These are phyloP conservation scores for Wickerhamia fluorescens DNA, from an alignment of 805 yeast genomes.

Conservation along the genomic window DNA sequence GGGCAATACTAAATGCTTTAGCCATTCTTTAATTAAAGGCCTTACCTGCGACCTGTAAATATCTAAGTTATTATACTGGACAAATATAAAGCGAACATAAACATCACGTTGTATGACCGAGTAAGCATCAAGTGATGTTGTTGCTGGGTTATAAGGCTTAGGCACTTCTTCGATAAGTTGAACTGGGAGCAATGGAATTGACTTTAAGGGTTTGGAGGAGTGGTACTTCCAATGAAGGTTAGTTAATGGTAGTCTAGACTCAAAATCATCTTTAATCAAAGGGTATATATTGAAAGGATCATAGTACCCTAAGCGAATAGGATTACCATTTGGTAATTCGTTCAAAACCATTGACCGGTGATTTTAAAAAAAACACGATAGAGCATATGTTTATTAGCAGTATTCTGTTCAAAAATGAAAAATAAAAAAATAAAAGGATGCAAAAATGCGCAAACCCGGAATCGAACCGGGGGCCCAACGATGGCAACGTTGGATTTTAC, in stretches of 20 bases:
- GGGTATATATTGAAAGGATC: slow-evolving; percentile 66
- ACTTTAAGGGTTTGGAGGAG: slow-evolving; percentile 47
- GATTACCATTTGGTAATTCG: no score
- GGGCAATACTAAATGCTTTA: slow-evolving; percentile 34
- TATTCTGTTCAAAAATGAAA: no score
- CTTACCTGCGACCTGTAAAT: slow-evolving; percentile 73
- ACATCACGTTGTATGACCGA: not conserved
- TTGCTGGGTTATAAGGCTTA: slow-evolving; percentile 8
- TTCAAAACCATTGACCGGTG: no score
- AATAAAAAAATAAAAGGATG: not conserved
- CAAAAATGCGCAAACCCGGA: slow-evolving; percentile 2
- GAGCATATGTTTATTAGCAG: no score
- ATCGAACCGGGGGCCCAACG: slow-evolving; percentile 4
- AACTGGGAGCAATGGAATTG: slow-evolving; percentile 55
- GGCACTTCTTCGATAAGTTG: slow-evolving; percentile 54
- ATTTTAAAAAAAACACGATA: no score
- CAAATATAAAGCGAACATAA: slow-evolving; percentile 61
- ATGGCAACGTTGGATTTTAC: slow-evolving; percentile 4
- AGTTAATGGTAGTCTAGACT: slow-evolving; percentile 45
- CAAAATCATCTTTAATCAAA: slow-evolving; percentile 36
- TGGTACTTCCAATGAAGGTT: slow-evolving; percentile 63
- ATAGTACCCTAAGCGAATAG: slow-evolving; percentile 49
- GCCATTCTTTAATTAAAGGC: slow-evolving; percentile 80
- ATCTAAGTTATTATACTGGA: slow-evolving; percentile 61
- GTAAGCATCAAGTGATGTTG: slow-evolving; percentile 19